Evolutionary conservation across 768 basidiomycete genomes (phyloP).

Genomic region (Cubamyces sp.): DNA sequence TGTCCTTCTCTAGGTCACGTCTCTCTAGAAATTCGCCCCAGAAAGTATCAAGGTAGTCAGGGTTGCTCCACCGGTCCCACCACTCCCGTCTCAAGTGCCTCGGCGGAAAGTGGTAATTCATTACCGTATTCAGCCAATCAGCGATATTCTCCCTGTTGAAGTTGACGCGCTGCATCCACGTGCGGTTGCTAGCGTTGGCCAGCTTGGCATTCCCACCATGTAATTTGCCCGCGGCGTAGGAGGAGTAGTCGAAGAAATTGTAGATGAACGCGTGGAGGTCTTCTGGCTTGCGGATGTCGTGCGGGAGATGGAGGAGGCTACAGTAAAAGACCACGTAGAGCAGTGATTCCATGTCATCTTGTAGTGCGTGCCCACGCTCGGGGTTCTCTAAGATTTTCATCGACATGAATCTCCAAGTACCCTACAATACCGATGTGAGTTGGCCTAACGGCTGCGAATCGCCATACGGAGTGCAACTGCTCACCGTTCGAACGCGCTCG

Average conservation of each 20-base stretch:
- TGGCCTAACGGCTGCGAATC: not conserved
- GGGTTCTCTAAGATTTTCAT: not conserved
- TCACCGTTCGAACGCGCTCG: not conserved
- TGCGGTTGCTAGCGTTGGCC: not conserved
- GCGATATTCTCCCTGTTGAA: not conserved
- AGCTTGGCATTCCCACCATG: not conserved
- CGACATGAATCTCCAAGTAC: constrained; percentile 16
- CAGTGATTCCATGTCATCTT: constrained; percentile 21
- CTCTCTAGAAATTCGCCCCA: not conserved
- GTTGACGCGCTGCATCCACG: not conserved
- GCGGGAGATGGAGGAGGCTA: constrained; percentile 1
- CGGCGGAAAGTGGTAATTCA: not conserved
- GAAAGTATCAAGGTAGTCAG: not conserved
- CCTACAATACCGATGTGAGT: not conserved
- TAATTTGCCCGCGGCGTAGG: not conserved
- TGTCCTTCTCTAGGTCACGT: not conserved
- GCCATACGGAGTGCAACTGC: not conserved
- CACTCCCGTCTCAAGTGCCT: not conserved
- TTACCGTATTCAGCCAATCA: not conserved
- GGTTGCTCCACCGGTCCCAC: not conserved
- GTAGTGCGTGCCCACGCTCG: not conserved
- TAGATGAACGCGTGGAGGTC: not conserved
- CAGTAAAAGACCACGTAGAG: constrained; percentile 18
- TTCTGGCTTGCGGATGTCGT: not conserved
- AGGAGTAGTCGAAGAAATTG: not conserved